Conservation (phyloP, 208 protist genomes). For the Crithidia expoeki region DNA sequence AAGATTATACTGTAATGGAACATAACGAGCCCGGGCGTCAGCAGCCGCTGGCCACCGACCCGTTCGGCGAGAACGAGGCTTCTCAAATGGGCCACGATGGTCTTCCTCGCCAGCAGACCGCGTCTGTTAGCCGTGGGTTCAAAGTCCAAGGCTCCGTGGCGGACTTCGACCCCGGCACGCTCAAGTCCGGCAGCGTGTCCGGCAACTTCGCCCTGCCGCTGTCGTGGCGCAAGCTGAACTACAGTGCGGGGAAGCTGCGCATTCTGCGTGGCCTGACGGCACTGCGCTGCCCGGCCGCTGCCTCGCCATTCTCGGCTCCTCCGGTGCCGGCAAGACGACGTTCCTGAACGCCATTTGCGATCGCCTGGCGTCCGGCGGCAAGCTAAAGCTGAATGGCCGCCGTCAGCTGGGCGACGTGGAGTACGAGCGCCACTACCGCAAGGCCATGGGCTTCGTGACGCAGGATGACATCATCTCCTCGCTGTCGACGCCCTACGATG, state of each 20-base stretch:
- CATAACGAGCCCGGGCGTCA: not conserved
- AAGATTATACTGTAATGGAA: too few species aligned
- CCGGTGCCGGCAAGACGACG: conserved; percentile 89
- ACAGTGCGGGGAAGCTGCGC: conserved; percentile 43
- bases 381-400: conserved; percentile 52
- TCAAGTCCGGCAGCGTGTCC: conserved; percentile 35
- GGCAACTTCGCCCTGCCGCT: conserved; percentile 56
- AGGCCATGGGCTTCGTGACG: conserved; percentile 75
- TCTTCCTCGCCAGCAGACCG: not conserved
- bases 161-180: conserved; percentile 47
- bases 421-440: conserved; percentile 60
- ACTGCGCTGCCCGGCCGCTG: conserved; percentile 72
- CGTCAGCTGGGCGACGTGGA: conserved; percentile 72
- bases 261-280: conserved; percentile 74
- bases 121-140: conserved; percentile 35
- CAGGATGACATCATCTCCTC: conserved; percentile 85
- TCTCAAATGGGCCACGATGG: not conserved
- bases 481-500: conserved; percentile 65
- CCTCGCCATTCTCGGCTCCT: conserved; percentile 84
- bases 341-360: conserved; percentile 86
- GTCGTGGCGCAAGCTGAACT: conserved; percentile 78
- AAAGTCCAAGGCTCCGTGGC: conserved; percentile 48
- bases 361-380: conserved; percentile 43
- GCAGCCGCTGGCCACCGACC: not conserved
- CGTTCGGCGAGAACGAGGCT: not conserved